A percentile compares a stretch with the other conserved stretches of the same genome.
Conservation (phyloP, 306 rosid genomes). For the Trifolium fragiferum region DNA sequence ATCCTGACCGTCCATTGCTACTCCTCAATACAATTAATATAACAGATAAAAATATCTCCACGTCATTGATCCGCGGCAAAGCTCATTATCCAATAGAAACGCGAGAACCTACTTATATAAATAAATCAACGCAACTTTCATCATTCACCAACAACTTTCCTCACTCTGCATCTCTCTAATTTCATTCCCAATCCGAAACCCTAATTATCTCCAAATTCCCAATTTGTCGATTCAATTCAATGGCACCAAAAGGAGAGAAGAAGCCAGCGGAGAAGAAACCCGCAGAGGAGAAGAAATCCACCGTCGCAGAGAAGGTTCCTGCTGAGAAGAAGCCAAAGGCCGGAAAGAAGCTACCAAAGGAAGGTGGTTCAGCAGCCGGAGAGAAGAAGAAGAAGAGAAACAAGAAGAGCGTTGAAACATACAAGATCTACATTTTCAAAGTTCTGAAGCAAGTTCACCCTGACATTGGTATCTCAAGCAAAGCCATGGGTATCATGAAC, state of each 20-base stretch:
- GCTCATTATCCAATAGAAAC: not conserved
- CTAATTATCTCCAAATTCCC: not conserved
- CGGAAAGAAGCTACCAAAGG: slow-evolving; percentile 76
- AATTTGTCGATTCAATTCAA: not conserved
- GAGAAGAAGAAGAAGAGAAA: slow-evolving; percentile 76
- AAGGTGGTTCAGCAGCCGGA: slow-evolving; percentile 47
- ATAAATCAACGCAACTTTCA: not conserved
- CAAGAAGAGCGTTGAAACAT: not conserved
- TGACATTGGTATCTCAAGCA: not conserved
- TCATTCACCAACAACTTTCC: not conserved
- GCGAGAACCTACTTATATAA: not conserved
- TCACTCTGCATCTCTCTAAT: not conserved
- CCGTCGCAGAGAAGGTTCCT: slow-evolving; percentile 66
- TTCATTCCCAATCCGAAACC: not conserved
- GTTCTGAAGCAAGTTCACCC: not conserved
- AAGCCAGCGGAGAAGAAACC: slow-evolving; percentile 68
- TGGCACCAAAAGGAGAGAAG: slow-evolving; percentile 70
- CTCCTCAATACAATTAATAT: too few species aligned
- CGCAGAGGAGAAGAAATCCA: slow-evolving; percentile 61
- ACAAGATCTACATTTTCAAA: not conserved
- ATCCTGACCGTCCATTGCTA: not conserved
- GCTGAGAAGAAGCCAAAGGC: slow-evolving; percentile 78
- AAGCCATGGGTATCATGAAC: not conserved
- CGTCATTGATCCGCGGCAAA: not conserved
- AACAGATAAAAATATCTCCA: not conserved